These are phyloP conservation scores for Sergeia podlipaevii DNA, from an alignment of 208 protist genomes.

Conservation along the genomic window DNA sequence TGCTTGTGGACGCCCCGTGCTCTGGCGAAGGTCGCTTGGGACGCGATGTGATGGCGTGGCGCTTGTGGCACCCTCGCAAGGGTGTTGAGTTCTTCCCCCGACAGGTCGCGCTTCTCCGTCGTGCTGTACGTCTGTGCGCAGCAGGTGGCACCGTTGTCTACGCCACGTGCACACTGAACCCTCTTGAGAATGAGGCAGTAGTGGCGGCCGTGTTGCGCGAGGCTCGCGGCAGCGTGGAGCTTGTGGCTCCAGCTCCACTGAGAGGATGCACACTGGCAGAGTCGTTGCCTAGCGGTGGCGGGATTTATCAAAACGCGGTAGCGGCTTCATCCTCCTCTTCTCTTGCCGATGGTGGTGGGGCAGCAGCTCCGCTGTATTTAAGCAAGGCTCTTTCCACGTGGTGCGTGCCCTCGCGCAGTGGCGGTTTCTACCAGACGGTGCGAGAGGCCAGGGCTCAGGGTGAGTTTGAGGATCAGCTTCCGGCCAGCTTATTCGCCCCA, in stretches of 20 bases:
- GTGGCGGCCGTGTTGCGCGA: constrained; percentile 72
- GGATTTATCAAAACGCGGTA: too few species aligned
- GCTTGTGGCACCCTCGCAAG: constrained; percentile 74
- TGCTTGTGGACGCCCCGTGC: constrained; percentile 94
- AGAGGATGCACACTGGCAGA: too few species aligned
- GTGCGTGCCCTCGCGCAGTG: constrained; percentile 54
- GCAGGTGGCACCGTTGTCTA: constrained; percentile 91
- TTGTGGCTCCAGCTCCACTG: constrained; percentile 30
- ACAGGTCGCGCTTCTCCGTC: constrained; percentile 77
- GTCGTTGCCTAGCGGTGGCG: too few species aligned
- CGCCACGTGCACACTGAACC: constrained; percentile 95
- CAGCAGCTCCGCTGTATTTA: constrained; percentile 16
- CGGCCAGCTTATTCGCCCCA: constrained; percentile 37
- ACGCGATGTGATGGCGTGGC: constrained; percentile 66
- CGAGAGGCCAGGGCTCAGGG: constrained; percentile 36
- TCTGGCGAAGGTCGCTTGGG: constrained; percentile 92
- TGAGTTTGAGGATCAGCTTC: constrained; percentile 9
- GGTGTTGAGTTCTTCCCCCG: constrained; percentile 52
- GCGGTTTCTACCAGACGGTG: constrained; percentile 42
- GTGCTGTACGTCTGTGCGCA: constrained; percentile 55
- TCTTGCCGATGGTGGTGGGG: too few species aligned
- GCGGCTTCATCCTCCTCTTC: too few species aligned
- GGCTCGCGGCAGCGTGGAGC: constrained; percentile 25
- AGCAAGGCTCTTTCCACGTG: constrained; percentile 39
- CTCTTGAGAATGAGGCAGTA: constrained; percentile 96